These are phyloP conservation scores for Calonectria ilicicola DNA, from an alignment of 2,329 filamentous ascomycete genomes.

Conservation along the genomic window DNA sequence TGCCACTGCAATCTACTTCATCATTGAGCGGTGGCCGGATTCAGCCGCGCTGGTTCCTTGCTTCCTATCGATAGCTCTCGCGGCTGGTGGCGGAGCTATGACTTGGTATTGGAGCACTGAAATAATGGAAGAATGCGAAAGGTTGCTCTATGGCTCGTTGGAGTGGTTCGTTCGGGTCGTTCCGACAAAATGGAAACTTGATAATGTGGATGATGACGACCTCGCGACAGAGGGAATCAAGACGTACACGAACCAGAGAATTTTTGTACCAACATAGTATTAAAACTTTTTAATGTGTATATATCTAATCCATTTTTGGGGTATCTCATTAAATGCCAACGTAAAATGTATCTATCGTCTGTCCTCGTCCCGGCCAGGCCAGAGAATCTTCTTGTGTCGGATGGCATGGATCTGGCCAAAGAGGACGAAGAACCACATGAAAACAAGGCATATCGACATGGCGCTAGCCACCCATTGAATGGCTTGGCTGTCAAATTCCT, in stretches of 20 bases:
- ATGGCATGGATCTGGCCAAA: constrained; percentile 35
- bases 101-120: constrained; percentile 33
- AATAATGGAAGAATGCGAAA: background rate
- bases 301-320: background rate
- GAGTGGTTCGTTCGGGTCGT: background rate
- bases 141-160: background rate
- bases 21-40: constrained; percentile 44
- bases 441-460: constrained; percentile 36
- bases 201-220: constrained; percentile 36
- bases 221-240: constrained; percentile 35
- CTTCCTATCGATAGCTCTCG: constrained; percentile 34
- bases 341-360: background rate
- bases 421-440: constrained; percentile 41
- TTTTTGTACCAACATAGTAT: background rate
- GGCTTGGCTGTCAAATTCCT: constrained; percentile 38
- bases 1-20: constrained; percentile 41
- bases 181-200: constrained; percentile 28
- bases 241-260: constrained; percentile 22
- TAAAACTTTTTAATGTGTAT: background rate
- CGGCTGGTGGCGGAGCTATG: constrained; percentile 18
- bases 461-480: constrained; percentile 40
- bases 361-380: constrained; percentile 43
- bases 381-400: constrained; percentile 37
- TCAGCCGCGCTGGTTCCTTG: constrained; percentile 39
- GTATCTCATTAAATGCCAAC: constrained; percentile 2